Conservation (phyloP, 2,329 filamentous ascomycete species). For the Calonectria pseudoreteaudii region DNA sequence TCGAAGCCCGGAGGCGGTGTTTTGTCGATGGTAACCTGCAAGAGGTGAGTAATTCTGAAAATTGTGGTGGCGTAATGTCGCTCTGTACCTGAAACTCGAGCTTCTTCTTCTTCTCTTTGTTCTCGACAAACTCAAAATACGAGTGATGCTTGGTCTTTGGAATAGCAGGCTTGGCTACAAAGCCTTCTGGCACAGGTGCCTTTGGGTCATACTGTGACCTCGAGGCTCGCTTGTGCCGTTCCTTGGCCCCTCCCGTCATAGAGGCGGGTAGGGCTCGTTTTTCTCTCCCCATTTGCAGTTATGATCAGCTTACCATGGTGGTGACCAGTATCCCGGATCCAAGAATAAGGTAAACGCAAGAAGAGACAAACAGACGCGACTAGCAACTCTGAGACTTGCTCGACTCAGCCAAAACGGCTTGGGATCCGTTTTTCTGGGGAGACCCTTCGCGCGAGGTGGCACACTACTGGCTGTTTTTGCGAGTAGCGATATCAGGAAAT, state of each 20-base stretch:
- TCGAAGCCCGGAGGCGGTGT: conserved; percentile 70
- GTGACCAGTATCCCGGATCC: conserved; percentile 24
- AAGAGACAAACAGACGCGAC: conserved; percentile 28
- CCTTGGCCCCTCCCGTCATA: conserved; percentile 49
- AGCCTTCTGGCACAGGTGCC: conserved; percentile 48
- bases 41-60: conserved; percentile 43
- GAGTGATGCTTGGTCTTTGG: conserved; percentile 68
- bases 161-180: conserved; percentile 53
- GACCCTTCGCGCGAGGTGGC: conserved; percentile 25
- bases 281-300: conserved; percentile 50
- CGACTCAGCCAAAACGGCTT: conserved; percentile 31
- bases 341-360: conserved; percentile 25
- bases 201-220: conserved; percentile 48
- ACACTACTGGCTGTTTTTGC: conserved; percentile 3
- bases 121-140: conserved; percentile 74
- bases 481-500: conserved; percentile 10
- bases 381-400: conserved; percentile 34
- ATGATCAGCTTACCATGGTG: conserved; percentile 45
- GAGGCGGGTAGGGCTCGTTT: conserved; percentile 48
- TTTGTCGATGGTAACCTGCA: conserved; percentile 63
- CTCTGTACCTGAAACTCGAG: conserved; percentile 69
- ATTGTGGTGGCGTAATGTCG: conserved; percentile 30
- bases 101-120: conserved; percentile 73
- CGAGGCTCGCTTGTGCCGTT: conserved; percentile 49
- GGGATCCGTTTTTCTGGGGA: conserved; percentile 23